Base-by-base conservation (phyloP, 129 eudicot species). In the Erigeron canadensis region DNA sequence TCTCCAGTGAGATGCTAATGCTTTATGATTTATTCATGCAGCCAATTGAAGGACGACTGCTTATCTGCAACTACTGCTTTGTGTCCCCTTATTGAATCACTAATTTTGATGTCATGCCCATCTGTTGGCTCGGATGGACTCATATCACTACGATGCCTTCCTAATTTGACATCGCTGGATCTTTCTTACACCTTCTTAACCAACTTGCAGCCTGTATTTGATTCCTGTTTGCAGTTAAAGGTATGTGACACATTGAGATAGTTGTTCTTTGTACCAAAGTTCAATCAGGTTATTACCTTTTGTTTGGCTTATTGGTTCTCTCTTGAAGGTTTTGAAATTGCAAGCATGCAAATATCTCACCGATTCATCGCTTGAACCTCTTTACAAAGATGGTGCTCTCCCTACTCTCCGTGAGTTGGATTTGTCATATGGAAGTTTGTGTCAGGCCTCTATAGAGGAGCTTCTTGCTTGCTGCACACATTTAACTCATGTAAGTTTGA, bases 331-430 rank as follows among this genome's bases (percentile, higher is more conserved):
- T 44, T 69, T 93, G 62, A 93, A 89, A 75, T 65, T 93, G 83
- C 98, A 93, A 87, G 98, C 98, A 41, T 93, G 98, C 92, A 93
- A 93, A 91, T 89, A 89, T 82, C 88, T 93, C 10, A 79, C 79
- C 10, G 92, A 87, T 81, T 67, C 95, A 7, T 89, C 98, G 10
- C 84, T 93, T 48, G 95, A 85, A 72, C 88, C 98, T 45, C 91
- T 93, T 39, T 87, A 93, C 79, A 87, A 87, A 76, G 78, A 85
- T 4, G 85, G 85, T 61, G 96, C 98, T 62, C 95, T 93, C 65
- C 95, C 98, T 7, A 78, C 86, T 10, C 84, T 93, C 4, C 81
- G 91, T 61, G 95, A 93, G 69, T 76, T 93, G 83, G 98, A 93
- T 80, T 77, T 93, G 69, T 93, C 98, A 17, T 93, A 93, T 57